These are phyloP conservation scores for Termitomyces sp. DNA, from an alignment of 768 basidiomycete genomes.

Conservation along the genomic window DNA sequence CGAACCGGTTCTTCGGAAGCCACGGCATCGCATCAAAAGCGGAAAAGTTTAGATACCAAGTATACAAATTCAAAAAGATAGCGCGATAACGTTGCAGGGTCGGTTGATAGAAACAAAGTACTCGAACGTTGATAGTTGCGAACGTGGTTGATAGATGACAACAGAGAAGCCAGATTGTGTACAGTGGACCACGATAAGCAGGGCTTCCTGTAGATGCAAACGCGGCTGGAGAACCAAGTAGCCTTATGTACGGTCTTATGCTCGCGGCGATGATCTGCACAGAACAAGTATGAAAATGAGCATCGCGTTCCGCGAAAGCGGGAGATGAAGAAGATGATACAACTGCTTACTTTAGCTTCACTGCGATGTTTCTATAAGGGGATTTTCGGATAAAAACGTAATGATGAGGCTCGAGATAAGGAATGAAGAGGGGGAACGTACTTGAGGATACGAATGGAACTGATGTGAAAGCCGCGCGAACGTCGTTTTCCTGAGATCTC, in stretches of 20 bases:
- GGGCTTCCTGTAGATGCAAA: background rate
- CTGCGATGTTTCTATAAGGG: constrained; percentile 12
- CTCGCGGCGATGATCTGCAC: constrained; percentile 8
- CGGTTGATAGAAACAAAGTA: background rate
- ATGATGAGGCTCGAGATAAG: background rate
- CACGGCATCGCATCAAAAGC: constrained; percentile 2
- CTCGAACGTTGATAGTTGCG: background rate
- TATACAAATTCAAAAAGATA: background rate
- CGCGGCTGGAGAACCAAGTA: background rate
- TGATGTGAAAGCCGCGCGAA: constrained; percentile 12
- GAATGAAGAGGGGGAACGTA: constrained; percentile 2
- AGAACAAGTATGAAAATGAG: background rate
- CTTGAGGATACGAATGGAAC: constrained; percentile 16
- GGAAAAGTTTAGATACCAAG: background rate
- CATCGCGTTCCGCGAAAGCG: background rate
- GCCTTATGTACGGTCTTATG: constrained; percentile 1
- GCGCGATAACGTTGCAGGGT: background rate
- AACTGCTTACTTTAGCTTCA: constrained; percentile 15
- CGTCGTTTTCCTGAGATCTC: constrained; percentile 10
- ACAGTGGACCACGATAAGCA: background rate
- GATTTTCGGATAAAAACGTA: constrained; percentile 1
- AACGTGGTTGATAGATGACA: background rate
- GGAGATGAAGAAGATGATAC: background rate
- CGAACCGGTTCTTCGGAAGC: background rate
- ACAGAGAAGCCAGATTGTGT: background rate